These are phyloP conservation scores for Penicillium cataractarum DNA, from an alignment of 495 filamentous ascomycete genomes.

Conservation along the genomic window DNA sequence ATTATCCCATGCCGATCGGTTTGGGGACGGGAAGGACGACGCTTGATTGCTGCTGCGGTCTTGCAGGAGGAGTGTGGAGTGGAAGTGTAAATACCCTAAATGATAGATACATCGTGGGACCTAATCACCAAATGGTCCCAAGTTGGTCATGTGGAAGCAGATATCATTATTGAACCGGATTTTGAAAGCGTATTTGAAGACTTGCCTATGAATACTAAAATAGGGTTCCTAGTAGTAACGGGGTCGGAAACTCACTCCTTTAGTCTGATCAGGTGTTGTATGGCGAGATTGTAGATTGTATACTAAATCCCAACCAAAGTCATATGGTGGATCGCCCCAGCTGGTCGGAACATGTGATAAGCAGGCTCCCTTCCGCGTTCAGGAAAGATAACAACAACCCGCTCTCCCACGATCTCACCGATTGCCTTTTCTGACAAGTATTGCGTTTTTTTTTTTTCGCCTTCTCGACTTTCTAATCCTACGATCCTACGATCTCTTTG, in stretches of 20 bases:
- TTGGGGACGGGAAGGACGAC: slow-evolving; percentile 46
- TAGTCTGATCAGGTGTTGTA: background rate
- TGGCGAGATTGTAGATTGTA: background rate
- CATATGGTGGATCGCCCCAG: slow-evolving; percentile 5
- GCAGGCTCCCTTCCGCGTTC: slow-evolving; percentile 34
- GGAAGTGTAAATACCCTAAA: slow-evolving; percentile 4
- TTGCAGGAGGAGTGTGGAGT: slow-evolving; percentile 32
- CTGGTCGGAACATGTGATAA: slow-evolving; percentile 36
- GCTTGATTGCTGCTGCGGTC: slow-evolving; percentile 43
- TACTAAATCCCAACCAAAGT: too few species aligned
- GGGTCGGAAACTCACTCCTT: background rate
- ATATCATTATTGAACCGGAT: background rate
- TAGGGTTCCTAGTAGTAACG: background rate
- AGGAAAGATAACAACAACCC: slow-evolving; percentile 35
- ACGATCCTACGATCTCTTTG: slow-evolving; percentile 1
- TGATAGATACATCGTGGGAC: background rate
- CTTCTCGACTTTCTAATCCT: background rate
- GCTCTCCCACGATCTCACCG: slow-evolving; percentile 9
- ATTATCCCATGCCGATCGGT: slow-evolving; percentile 51
- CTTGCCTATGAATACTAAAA: background rate
- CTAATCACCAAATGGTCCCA: background rate
- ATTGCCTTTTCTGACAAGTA: background rate
- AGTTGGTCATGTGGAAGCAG: too few species aligned
- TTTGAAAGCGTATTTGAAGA: background rate
- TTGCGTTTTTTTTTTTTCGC: slow-evolving; percentile 2